Conservation (phyloP, 2,329 filamentous ascomycete species). For the Pseudogymnoascus sp. region DNA sequence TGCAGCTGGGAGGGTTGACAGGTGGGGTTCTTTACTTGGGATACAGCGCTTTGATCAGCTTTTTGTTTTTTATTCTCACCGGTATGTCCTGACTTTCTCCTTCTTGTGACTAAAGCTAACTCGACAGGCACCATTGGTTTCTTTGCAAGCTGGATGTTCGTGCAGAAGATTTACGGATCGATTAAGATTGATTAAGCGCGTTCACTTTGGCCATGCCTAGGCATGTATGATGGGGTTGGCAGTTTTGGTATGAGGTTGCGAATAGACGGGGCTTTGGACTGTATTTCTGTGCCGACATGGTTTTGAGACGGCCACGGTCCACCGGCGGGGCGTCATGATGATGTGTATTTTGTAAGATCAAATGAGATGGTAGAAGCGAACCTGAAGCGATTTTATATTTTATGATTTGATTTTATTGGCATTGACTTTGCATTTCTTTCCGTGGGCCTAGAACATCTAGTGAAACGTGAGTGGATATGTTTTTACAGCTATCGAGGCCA, state of each 20-base stretch:
- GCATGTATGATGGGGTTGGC: not conserved
- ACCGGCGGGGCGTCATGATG: not conserved
- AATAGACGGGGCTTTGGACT: constrained; percentile 1
- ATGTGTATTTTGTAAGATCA: constrained; percentile 6
- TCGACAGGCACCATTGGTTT: constrained; percentile 82
- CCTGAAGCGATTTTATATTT: constrained; percentile 1
- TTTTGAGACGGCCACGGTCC: not conserved
- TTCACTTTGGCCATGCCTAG: not conserved
- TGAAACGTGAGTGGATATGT: not conserved
- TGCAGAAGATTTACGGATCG: constrained; percentile 89
- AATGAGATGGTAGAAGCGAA: not conserved
- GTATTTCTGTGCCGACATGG: not conserved
- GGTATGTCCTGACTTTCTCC: constrained; percentile 52
- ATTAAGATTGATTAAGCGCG: constrained; percentile 81
- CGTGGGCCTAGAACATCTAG: not conserved
- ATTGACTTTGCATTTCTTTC: not conserved
- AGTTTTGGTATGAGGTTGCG: not conserved
- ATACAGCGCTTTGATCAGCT: constrained; percentile 83
- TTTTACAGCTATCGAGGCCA: not conserved
- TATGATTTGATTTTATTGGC: not conserved
- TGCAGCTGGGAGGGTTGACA: constrained; percentile 77
- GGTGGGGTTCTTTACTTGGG: constrained; percentile 89
- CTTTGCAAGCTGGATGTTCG: constrained; percentile 90
- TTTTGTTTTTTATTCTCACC: constrained; percentile 87
- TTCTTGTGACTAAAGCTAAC: constrained; percentile 19